A percentile compares a stretch with the other conserved stretches of the same genome.
These are phyloP conservation scores for Ophiostoma populinum DNA, from an alignment of 2,329 filamentous ascomycete genomes.

Conservation along the genomic window DNA sequence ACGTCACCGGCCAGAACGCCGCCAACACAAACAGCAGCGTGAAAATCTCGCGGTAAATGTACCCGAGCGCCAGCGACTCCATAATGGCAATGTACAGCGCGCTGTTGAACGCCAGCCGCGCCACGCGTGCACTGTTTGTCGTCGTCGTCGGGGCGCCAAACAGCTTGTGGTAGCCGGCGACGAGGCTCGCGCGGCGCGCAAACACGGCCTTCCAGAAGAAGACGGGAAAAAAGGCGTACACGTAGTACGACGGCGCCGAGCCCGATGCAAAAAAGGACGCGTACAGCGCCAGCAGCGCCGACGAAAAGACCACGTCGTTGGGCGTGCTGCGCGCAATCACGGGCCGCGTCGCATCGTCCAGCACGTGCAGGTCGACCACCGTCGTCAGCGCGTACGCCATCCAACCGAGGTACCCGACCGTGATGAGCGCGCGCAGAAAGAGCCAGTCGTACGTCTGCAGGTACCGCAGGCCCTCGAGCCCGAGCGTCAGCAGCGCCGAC, in stretches of 20 bases:
- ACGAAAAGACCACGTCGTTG: constrained; percentile 52
- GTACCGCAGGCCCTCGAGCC: constrained; percentile 72
- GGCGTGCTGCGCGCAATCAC: constrained; percentile 42
- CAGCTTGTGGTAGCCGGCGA: constrained; percentile 47
- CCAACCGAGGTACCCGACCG: constrained; percentile 85
- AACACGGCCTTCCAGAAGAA: constrained; percentile 95
- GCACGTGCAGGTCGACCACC: constrained; percentile 73
- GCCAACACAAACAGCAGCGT: constrained; percentile 64
- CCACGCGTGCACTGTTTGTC: constrained; percentile 14
- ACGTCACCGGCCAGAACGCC: constrained; percentile 58
- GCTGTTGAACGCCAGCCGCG: constrained; percentile 45
- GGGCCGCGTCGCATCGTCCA: constrained; percentile 49
- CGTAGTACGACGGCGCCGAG: constrained; percentile 73
- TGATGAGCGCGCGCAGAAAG: constrained; percentile 78
- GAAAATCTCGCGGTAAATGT: constrained; percentile 78
- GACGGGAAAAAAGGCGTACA: constrained; percentile 81
- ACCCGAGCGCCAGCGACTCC: constrained; percentile 72
- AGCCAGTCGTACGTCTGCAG: constrained; percentile 98
- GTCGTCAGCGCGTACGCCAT: constrained; percentile 82
- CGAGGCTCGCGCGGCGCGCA: constrained; percentile 53
- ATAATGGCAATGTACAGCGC: constrained; percentile 57
- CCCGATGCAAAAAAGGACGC: constrained; percentile 64
- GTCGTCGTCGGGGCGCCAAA: constrained; percentile 34
- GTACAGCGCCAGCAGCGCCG: constrained; percentile 57
- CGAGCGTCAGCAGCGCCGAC: constrained; percentile 56